Percentiles rank a stretch among this genome's conserved stretches.
Evolutionary conservation across 441 rosid genomes (phyloP).

Genomic region (Erodium moschatum): DNA sequence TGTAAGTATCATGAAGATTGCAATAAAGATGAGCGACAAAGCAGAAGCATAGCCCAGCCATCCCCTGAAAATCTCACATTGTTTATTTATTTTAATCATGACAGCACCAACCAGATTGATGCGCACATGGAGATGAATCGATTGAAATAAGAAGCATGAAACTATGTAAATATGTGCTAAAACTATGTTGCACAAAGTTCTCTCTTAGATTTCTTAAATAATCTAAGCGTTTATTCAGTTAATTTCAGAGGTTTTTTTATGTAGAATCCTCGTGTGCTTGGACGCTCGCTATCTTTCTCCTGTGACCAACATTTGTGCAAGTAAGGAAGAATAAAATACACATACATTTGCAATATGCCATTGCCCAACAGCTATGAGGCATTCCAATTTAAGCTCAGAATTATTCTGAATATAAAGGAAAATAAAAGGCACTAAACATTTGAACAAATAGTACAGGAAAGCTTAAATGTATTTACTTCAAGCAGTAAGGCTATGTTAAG

Average conservation of each 20-base stretch:
- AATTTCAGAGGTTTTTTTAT: background rate
- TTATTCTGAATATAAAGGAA: background rate
- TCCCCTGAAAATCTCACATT: conserved; percentile 42
- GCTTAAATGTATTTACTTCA: background rate
- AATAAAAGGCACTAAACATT: background rate
- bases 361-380: no score
- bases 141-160: background rate
- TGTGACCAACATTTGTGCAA: background rate
- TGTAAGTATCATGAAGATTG: conserved; percentile 53
- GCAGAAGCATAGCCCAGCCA: conserved; percentile 59
- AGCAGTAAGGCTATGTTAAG: background rate
- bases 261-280: background rate
- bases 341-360: no score
- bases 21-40: conserved; percentile 30
- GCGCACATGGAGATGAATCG: conserved; percentile 6
- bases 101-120: conserved; percentile 7
- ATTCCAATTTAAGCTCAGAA: no score
- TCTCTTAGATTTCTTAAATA: background rate
- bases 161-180: background rate
- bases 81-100: conserved; percentile 1
- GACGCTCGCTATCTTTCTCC: background rate
- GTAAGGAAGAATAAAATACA: background rate
- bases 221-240: background rate
- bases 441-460: background rate
- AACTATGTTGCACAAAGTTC: background rate